phyloP scores from a whole-genome alignment of 306 rosid genomes.

The Cucumis hystrix region DNA sequence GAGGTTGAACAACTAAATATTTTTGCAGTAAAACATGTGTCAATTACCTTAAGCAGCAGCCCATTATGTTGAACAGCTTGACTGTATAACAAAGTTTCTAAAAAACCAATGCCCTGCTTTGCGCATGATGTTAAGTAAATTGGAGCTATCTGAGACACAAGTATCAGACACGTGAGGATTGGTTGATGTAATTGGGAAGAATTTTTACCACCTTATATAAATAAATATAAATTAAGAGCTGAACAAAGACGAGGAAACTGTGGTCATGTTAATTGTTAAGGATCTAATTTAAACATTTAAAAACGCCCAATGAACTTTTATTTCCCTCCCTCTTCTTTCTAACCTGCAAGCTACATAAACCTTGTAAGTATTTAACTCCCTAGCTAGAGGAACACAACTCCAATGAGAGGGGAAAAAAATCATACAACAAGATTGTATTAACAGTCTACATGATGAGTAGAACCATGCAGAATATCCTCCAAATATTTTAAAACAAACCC shows the following conservation, averaged over 20 bases:
- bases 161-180: conserved; percentile 14
- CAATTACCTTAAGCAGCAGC: conserved; percentile 60
- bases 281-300: background rate
- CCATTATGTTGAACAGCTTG: conserved; percentile 67
- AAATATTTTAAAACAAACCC: background rate
- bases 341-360: background rate
- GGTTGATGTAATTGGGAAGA: background rate
- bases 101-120: conserved; percentile 85
- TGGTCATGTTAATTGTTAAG: background rate
- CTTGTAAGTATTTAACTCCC: background rate
- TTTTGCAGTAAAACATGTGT: background rate
- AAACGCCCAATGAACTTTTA: background rate
- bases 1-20: background rate
- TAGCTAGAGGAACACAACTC: background rate
- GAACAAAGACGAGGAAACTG: background rate
- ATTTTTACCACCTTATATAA: background rate
- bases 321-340: background rate
- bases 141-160: conserved; percentile 78
- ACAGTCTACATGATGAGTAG: background rate
- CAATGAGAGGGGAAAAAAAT: background rate
- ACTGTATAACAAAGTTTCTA: conserved; percentile 61
- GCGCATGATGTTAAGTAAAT: conserved; percentile 81
- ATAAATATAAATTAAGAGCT: background rate
- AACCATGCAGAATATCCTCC: background rate
- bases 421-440: background rate